phyloP scores from a whole-genome alignment of 441 rosid species.

The Codiaeum variegatum region DNA sequence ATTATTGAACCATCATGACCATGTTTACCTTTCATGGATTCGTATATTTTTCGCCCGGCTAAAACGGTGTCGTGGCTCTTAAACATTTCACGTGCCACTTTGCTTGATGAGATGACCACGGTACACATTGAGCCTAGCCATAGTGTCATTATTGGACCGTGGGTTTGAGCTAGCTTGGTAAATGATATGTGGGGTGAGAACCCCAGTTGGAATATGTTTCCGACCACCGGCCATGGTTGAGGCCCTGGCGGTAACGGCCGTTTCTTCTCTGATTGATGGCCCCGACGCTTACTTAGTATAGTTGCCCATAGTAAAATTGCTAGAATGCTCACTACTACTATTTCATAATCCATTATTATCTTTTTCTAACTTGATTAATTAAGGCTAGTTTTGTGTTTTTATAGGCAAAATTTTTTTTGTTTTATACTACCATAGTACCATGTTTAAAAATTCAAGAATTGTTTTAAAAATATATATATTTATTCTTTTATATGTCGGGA shows the following conservation, averaged over 20 bases:
- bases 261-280: conserved; percentile 25
- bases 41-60: conserved; percentile 68
- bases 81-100: conserved; percentile 65
- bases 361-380: background rate
- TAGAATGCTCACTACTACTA: conserved; percentile 23
- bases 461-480: too few species aligned
- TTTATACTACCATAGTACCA: too few species aligned
- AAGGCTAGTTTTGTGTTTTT: background rate
- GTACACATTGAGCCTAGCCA: conserved; percentile 70
- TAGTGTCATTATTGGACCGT: conserved; percentile 69
- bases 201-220: conserved; percentile 56
- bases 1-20: conserved; percentile 58
- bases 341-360: conserved; percentile 38
- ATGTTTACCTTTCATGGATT: conserved; percentile 59
- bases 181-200: conserved; percentile 49
- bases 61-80: conserved; percentile 58
- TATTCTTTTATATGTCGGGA: too few species aligned
- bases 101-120: conserved; percentile 58
- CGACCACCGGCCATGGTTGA: conserved; percentile 51
- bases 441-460: too few species aligned
- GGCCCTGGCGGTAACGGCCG: conserved; percentile 67
- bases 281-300: conserved; percentile 35
- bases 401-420: too few species aligned
- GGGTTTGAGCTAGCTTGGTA: conserved; percentile 34
- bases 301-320: conserved; percentile 34